A percentile compares a stretch with the other conserved stretches of the same genome.
Evolutionary conservation across 129 eudicot genomes (phyloP).

Genomic region (Rutidosis leptorrhynchoides): DNA sequence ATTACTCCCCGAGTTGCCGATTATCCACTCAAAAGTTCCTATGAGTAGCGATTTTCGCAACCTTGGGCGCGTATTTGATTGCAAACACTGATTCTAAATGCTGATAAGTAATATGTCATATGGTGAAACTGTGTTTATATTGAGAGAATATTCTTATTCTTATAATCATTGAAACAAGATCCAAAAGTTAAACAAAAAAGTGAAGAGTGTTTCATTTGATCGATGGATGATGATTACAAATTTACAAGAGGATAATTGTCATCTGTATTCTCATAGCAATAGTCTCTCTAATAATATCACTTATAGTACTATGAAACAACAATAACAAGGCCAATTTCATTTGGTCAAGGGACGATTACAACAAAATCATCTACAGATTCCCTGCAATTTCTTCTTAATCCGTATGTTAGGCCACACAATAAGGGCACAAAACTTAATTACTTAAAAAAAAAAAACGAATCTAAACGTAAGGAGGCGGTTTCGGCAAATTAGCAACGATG

Average conservation of each 20-base stretch:
- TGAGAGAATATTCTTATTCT: background rate
- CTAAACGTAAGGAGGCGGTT: constrained; percentile 50
- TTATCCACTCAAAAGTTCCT: no score
- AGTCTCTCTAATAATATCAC: background rate
- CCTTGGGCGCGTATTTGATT: background rate
- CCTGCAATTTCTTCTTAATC: constrained; percentile 25
- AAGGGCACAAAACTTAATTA: constrained; percentile 24
- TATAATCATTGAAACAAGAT: background rate
- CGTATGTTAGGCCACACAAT: constrained; percentile 28
- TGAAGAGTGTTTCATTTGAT: constrained; percentile 16
- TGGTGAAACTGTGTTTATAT: background rate
- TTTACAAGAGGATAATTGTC: constrained; percentile 18
- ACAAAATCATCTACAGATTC: constrained; percentile 13
- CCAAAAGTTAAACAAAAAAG: background rate
- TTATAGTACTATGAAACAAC: background rate
- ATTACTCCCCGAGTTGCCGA: no score
- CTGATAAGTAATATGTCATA: constrained; percentile 2
- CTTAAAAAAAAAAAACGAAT: constrained; percentile 30
- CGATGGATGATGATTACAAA: constrained; percentile 18
- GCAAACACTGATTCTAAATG: background rate
- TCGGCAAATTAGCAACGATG: constrained; percentile 49
- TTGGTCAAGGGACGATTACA: constrained; percentile 22
- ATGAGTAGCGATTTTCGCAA: no score
- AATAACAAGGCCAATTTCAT: constrained; percentile 15
- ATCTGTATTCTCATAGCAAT: background rate